Evolutionary conservation across 352 stramenopile species (phyloP), one percentile per base, ranked within the genome.

Genomic region (Pythium sp.): DNA sequence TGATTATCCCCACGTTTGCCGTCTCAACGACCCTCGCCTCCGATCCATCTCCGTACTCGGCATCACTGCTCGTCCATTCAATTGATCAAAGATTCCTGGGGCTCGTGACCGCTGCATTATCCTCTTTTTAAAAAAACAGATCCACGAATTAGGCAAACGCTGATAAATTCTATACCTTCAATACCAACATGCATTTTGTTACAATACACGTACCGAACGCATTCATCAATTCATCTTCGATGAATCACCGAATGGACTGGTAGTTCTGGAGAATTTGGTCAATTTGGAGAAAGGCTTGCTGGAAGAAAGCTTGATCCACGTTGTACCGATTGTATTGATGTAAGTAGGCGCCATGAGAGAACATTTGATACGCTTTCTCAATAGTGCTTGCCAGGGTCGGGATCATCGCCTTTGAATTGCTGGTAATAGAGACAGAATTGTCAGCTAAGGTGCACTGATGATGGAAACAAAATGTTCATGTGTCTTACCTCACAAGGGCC

Each of bases 201-300:
- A 18, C 14, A 34, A 58, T 58, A 5, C 57, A 53, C n/a, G 18
- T 58, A 58, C 15, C 53, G 8, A 58, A 20, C 26, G 24, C 24
- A 24, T 58, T 36, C 18, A 18, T 63, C 38, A 15, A 24, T 24
- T 26, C 32, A 12, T 32, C 15, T 46, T 14, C n/a, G 59, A 24
- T 15, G 15, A 5, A 26, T 67, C 24, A 64, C 41, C 57, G 74
- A 56, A 82, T 55, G 0, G 62, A 62, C 36, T 70, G 58, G 51
- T 92, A 92, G 69, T 89, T 91, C n/a, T 78, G 75, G 9, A 87
- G 79, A 46, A 93, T 72, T 53, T 93, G 86, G 63, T 92, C 86
- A n/a, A 91, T 71, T 24, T 73, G 73, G 15, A 93, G 74, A 65
- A 92, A 93, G 34, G 76, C 66, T 53, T 81, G 71, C 68, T 89